These are phyloP conservation scores for Exophiala bonariae DNA, from an alignment of 2,329 filamentous ascomycete genomes.

Conservation along the genomic window DNA sequence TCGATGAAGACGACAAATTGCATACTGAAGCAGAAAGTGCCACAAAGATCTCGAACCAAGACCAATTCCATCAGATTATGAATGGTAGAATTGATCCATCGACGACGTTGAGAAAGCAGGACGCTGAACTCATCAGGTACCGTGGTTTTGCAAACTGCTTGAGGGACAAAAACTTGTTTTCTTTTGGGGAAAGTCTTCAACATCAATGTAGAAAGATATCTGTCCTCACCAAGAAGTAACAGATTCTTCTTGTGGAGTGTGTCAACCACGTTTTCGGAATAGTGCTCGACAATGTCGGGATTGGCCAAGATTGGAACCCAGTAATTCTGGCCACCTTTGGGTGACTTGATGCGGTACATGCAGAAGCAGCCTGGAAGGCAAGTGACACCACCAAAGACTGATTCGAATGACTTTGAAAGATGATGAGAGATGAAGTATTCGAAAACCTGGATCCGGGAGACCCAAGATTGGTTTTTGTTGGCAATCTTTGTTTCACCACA, in stretches of 20 bases:
- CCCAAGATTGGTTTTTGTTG: conserved; percentile 93
- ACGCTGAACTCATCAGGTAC: conserved; percentile 93
- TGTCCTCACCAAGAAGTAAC: conserved; percentile 87
- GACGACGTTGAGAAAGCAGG: conserved; percentile 86
- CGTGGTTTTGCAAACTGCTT: conserved; percentile 97
- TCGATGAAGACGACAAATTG: conserved; percentile 98
- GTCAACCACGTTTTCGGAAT: conserved; percentile 98
- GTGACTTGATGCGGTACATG: conserved; percentile 99
- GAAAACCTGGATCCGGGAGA: conserved; percentile 97
- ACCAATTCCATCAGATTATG: conserved; percentile 98
- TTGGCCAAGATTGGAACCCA: conserved; percentile 99
- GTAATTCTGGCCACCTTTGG: conserved; percentile 97
- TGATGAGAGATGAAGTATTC: conserved; percentile 98
- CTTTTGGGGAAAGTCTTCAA: conserved; percentile 97
- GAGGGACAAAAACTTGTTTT: conserved; percentile 97
- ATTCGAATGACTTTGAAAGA: conserved; percentile 94
- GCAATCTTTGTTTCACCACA: conserved; percentile 99
- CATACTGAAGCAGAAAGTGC: conserved; percentile 99
- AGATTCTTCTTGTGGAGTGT: conserved; percentile 98
- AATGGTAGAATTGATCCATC: conserved; percentile 99
- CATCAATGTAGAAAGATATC: conserved; percentile 96
- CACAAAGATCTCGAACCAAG: conserved; percentile 91
- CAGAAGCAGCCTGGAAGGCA: conserved; percentile 98
- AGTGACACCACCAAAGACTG: conserved; percentile 97
- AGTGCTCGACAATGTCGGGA: conserved; percentile 97